Percentiles rank a stretch among this genome's conserved stretches.
Evolutionary conservation across 495 filamentous ascomycete species (phyloP).

Genomic region (Cladorrhinum samala): DNA sequence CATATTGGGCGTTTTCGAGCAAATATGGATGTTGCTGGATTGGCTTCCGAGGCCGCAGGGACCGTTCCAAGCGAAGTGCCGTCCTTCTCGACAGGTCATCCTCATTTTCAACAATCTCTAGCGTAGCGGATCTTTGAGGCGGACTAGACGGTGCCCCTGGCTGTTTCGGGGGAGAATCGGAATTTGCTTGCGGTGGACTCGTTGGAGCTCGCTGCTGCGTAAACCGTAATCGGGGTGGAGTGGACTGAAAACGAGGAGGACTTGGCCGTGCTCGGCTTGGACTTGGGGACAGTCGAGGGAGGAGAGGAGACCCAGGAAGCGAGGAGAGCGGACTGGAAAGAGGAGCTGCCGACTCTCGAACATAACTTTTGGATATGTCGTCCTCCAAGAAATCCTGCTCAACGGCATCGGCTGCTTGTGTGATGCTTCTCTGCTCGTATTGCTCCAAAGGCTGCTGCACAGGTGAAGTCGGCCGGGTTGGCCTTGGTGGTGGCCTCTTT

Average conservation of each 20-base stretch:
- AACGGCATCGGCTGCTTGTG: background rate
- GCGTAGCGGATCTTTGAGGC: background rate
- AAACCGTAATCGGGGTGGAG: background rate
- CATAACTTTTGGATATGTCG: constrained; percentile 13
- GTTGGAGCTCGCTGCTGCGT: background rate
- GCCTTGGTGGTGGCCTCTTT: background rate
- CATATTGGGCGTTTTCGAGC: constrained; percentile 62
- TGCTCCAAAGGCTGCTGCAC: no score
- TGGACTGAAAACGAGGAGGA: background rate
- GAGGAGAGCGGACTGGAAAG: constrained; percentile 13
- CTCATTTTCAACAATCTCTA: constrained; percentile 2
- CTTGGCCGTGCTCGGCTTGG: background rate
- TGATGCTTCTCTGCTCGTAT: background rate
- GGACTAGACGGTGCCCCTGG: background rate
- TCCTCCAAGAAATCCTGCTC: constrained; percentile 4
- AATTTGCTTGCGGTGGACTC: background rate
- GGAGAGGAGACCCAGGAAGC: constrained; percentile 4
- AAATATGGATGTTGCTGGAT: constrained; percentile 72
- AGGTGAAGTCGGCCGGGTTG: background rate
- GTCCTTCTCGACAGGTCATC: constrained; percentile 19
- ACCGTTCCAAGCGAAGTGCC: constrained; percentile 29
- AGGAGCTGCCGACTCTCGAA: constrained; percentile 9
- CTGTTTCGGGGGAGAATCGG: background rate
- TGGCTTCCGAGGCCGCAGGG: constrained; percentile 61
- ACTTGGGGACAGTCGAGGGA: constrained; percentile 1